Evolutionary conservation across 2,329 filamentous ascomycete species (phyloP).

Genomic region (Colletotrichum lentis): DNA sequence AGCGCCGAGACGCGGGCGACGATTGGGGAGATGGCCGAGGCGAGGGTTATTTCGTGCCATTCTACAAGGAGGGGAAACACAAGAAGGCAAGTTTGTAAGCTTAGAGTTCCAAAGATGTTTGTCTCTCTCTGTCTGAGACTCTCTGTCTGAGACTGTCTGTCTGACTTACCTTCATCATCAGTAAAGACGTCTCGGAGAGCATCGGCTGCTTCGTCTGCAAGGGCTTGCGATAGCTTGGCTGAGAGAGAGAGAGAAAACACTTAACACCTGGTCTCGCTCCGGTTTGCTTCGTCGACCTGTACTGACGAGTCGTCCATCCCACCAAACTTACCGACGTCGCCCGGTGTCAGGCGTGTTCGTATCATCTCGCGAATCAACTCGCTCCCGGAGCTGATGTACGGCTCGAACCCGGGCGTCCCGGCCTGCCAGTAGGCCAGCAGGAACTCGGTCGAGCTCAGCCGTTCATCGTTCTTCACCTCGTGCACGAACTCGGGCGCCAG

Average conservation of each 20-base stretch:
- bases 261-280: no score
- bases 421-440: conserved; percentile 33
- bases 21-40: conserved; percentile 39
- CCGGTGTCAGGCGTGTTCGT: conserved; percentile 12
- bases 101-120: no score
- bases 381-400: conserved; percentile 25
- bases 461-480: conserved; percentile 20
- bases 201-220: conserved; percentile 12
- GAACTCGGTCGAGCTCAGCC: conserved; percentile 26
- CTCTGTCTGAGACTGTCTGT: not conserved
- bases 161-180: conserved; percentile 12
- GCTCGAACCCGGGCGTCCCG: conserved; percentile 17
- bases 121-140: no score
- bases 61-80: conserved; percentile 35
- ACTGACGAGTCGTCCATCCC: no score
- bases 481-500: conserved; percentile 8
- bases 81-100: not conserved
- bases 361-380: conserved; percentile 26
- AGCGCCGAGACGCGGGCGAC: conserved; percentile 60
- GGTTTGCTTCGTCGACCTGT: no score
- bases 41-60: conserved; percentile 34
- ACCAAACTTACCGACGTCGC: conserved; percentile 13
- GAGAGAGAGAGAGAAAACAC: not conserved
- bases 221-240: conserved; percentile 17
- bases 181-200: conserved; percentile 18